Evolutionary conservation across 2,329 filamentous ascomycete genomes (phyloP).

Genomic region (Phialemoniopsis sp.): DNA sequence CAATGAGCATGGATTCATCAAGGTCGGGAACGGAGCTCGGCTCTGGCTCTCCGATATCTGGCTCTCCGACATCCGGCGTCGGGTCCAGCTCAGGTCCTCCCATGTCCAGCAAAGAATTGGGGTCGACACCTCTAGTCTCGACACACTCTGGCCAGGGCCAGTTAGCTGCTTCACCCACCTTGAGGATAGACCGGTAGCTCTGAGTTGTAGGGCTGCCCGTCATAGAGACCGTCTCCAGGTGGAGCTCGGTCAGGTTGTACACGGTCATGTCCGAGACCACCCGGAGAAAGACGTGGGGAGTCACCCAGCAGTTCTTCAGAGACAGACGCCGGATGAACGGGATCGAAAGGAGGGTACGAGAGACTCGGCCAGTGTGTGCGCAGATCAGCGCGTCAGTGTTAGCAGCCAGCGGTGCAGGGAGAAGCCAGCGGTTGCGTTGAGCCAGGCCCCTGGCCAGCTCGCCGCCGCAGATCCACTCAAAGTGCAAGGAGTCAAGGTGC

Average conservation of each 20-base stretch:
- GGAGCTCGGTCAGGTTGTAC: constrained; percentile 43
- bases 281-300: constrained; percentile 50
- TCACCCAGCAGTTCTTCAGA: constrained; percentile 66
- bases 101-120: too few species aligned
- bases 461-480: constrained; percentile 66
- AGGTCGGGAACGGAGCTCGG: too few species aligned
- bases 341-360: constrained; percentile 26
- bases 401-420: constrained; percentile 54
- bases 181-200: neutral
- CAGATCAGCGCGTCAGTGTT: constrained; percentile 10
- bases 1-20: too few species aligned
- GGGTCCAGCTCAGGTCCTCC: too few species aligned
- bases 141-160: too few species aligned
- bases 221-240: constrained; percentile 62
- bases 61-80: too few species aligned
- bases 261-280: constrained; percentile 45
- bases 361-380: constrained; percentile 30
- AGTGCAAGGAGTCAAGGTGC: constrained; percentile 53
- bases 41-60: too few species aligned
- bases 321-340: constrained; percentile 55
- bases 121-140: too few species aligned
- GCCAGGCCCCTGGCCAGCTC: constrained; percentile 60
- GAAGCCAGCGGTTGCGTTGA: constrained; percentile 57
- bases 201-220: constrained; percentile 36
- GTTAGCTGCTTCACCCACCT: too few species aligned